Evolutionary conservation across 305 asterid species (phyloP).

Genomic region (Fraxinus xanthoxyloides): DNA sequence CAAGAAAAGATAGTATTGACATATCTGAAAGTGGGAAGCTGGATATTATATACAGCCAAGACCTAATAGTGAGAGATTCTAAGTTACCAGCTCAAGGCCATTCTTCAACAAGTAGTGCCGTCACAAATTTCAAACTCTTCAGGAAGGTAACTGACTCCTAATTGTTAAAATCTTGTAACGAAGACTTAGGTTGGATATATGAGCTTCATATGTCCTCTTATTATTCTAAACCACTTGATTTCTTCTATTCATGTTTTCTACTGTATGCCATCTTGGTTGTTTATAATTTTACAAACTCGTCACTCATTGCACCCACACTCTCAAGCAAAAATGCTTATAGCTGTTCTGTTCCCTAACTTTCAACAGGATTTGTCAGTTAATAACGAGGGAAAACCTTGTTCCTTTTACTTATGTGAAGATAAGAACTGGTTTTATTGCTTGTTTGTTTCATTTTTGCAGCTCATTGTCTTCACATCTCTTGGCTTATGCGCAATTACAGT

Average conservation of each 20-base stretch:
- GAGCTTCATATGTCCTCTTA: constrained; percentile 6
- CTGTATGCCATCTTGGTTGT: neutral
- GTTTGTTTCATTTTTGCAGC: neutral
- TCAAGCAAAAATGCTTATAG: neutral
- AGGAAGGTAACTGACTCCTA: constrained; percentile 58
- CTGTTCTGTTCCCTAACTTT: neutral
- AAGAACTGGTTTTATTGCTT: neutral
- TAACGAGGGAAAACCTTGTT: neutral
- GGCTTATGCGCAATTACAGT: neutral
- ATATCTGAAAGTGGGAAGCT: constrained; percentile 49
- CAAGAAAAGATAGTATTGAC: constrained; percentile 38
- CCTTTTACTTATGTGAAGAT: neutral
- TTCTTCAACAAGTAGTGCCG: constrained; percentile 34
- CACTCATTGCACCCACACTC: neutral
- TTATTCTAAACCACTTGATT: constrained; percentile 3
- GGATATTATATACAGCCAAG: constrained; percentile 78
- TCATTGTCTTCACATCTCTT: neutral
- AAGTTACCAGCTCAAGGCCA: constrained; percentile 29
- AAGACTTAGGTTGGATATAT: constrained; percentile 12
- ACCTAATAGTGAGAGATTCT: constrained; percentile 63
- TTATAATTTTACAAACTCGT: neutral
- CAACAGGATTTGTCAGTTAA: neutral
- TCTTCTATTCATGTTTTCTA: constrained; percentile 5
- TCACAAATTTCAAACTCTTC: constrained; percentile 73
- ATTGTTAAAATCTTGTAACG: neutral